phyloP scores from a whole-genome alignment of 2,329 filamentous ascomycete genomes.

The Monilinia fructigena region DNA sequence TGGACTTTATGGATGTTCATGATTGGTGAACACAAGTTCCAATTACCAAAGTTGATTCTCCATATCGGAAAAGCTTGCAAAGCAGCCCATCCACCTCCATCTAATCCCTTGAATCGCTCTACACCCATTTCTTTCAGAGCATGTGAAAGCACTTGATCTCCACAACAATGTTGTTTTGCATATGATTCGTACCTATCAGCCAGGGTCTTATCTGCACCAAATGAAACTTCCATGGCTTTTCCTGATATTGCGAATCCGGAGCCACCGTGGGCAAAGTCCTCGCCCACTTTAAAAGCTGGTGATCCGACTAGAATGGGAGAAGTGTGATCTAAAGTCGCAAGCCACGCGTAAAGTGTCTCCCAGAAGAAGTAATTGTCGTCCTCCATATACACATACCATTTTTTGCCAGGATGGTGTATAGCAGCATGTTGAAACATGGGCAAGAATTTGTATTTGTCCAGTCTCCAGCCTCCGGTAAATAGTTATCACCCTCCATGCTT shows the following conservation, averaged over 20 bases:
- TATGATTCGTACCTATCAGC: slow-evolving; percentile 22
- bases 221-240: slow-evolving; percentile 46
- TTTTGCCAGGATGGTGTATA: slow-evolving; percentile 49
- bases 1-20: slow-evolving; percentile 29
- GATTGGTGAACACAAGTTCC: slow-evolving; percentile 25
- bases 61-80: slow-evolving; percentile 24
- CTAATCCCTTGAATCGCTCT: slow-evolving; percentile 20
- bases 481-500: slow-evolving; percentile 26
- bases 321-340: slow-evolving; percentile 46
- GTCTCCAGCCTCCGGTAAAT: slow-evolving; percentile 46
- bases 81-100: slow-evolving; percentile 25
- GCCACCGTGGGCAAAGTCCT: slow-evolving; percentile 55
- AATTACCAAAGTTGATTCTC: slow-evolving; percentile 24
- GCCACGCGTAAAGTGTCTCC: slow-evolving; percentile 52
- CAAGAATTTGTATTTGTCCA: slow-evolving; percentile 63
- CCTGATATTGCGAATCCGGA: slow-evolving; percentile 55
- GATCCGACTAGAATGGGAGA: slow-evolving; percentile 50
- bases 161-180: slow-evolving; percentile 24
- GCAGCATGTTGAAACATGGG: slow-evolving; percentile 58
- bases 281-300: slow-evolving; percentile 44
- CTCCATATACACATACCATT: slow-evolving; percentile 62
- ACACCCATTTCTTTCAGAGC: slow-evolving; percentile 22
- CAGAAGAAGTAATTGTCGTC: slow-evolving; percentile 58
- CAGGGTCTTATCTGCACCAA: slow-evolving; percentile 20
- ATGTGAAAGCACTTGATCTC: slow-evolving; percentile 26